Conservation (phyloP, 148 eudicot genomes). For the Agrostemma githago region DNA sequence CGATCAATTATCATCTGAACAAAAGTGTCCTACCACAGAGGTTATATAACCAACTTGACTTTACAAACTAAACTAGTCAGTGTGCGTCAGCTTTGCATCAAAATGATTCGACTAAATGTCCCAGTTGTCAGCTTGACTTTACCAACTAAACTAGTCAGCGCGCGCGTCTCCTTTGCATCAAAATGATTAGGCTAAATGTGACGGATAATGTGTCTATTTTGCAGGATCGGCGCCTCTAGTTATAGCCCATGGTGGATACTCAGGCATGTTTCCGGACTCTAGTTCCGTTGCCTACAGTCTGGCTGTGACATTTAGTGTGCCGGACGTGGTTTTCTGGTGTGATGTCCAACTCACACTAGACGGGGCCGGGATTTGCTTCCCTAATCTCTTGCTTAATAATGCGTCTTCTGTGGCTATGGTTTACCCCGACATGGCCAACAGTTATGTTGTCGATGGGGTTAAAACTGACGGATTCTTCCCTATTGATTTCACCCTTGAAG, state of each 20-base stretch:
- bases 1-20: no score
- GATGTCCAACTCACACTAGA: constrained; percentile 62
- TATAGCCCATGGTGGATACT: constrained; percentile 70
- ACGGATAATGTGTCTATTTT: background rate
- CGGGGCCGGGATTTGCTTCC: constrained; percentile 55
- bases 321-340: constrained; percentile 61
- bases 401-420: constrained; percentile 25
- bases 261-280: constrained; percentile 74
- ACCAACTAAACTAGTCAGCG: no score
- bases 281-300: constrained; percentile 44
- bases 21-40: no score
- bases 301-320: constrained; percentile 30
- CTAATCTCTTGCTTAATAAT: constrained; percentile 53
- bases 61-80: no score
- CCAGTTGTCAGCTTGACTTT: no score
- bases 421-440: constrained; percentile 23
- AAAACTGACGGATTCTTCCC: constrained; percentile 50
- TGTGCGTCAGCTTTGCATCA: no score
- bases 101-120: no score
- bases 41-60: no score
- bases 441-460: constrained; percentile 63
- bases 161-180: no score
- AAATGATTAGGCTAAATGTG: no score
- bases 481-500: constrained; percentile 59
- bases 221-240: constrained; percentile 68